Evolutionary conservation across 2,329 filamentous ascomycete species (phyloP), one percentile per base, ranked within the genome.

Genomic region (Colletotrichum kahawae): DNA sequence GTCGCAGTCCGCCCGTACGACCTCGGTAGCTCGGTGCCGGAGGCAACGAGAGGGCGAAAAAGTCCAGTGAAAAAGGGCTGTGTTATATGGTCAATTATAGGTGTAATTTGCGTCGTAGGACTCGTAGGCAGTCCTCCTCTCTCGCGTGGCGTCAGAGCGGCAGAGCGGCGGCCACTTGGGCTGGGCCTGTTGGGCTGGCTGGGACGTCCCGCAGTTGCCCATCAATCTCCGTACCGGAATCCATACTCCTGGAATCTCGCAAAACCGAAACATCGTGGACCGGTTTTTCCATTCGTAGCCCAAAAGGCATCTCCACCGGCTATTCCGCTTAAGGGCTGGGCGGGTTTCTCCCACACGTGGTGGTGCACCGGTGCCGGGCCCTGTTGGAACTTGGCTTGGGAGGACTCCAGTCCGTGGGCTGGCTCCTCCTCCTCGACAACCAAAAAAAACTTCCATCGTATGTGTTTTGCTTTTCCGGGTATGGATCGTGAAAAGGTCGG

Each of bases 171-270:
- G 43, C 43, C 13, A 38, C 13, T 16, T 10, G 13, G 21, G n/a
- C n/a, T 51, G 43, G 43, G 43, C 43, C 21, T 10, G 38, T 18
- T n/a, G 43, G 43, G 43, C 43, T 51, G 43, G 43, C 24, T 21
- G 24, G 36, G 24, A 33, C 33, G 10, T 57, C 63, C 68, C 54
- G 43, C 43, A 57, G 51, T 51, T 51, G 24, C 21, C 56, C 38
- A 63, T 67, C 56, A 71, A 62, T 75, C 54, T 59, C 69, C 72
- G 69, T 51, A 14, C 38, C 62, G 34, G 24, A n/a, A 27, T 38
- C 72, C 68, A 18, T 36, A 24, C 48, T 67, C 69, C 63, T 75
- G 72, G 69, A 75, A 64, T 75, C 63, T 67, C 69, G 69, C 69
- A 56, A 68, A 63, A 48, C 16, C 69, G 36, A 72, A 38, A 71